Evolutionary conservation across 345 rosid species (phyloP).

Genomic region (Passiflora organensis): DNA sequence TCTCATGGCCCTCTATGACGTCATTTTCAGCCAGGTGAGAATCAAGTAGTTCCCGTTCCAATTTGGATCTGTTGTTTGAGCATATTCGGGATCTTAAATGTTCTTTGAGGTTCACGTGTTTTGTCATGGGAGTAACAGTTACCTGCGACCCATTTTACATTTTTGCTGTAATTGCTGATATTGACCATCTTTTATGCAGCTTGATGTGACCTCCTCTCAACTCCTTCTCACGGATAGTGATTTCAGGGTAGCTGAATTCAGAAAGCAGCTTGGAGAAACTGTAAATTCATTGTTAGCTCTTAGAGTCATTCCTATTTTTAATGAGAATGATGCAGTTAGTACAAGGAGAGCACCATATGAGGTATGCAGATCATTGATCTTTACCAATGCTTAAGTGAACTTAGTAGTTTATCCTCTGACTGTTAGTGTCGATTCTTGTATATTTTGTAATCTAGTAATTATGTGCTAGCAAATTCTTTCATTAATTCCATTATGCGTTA

Average conservation of each 20-base stretch:
- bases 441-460: too few relatives aligned
- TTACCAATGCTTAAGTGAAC: too few relatives aligned
- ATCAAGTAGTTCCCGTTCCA: neutral
- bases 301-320: conserved; percentile 74
- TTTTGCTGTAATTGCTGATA: neutral
- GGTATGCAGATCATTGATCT: conserved; percentile 30
- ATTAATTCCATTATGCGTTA: too few relatives aligned
- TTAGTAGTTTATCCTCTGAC: neutral
- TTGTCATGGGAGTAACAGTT: neutral
- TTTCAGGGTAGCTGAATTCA: conserved; percentile 64
- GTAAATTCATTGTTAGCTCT: conserved; percentile 54
- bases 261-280: conserved; percentile 69
- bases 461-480: too few relatives aligned
- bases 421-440: too few relatives aligned
- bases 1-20: conserved; percentile 20
- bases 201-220: conserved; percentile 82
- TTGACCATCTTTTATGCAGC: conserved; percentile 33
- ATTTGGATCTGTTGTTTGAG: too few relatives aligned
- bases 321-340: conserved; percentile 93
- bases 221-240: conserved; percentile 81
- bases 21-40: conserved; percentile 16
- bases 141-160: too few relatives aligned
- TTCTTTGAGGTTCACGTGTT: neutral
- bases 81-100: too few relatives aligned
- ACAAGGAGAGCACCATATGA: conserved; percentile 91